Base-by-base conservation (phyloP, 176 grass and related monocot species). In the Ananas comosus region DNA sequence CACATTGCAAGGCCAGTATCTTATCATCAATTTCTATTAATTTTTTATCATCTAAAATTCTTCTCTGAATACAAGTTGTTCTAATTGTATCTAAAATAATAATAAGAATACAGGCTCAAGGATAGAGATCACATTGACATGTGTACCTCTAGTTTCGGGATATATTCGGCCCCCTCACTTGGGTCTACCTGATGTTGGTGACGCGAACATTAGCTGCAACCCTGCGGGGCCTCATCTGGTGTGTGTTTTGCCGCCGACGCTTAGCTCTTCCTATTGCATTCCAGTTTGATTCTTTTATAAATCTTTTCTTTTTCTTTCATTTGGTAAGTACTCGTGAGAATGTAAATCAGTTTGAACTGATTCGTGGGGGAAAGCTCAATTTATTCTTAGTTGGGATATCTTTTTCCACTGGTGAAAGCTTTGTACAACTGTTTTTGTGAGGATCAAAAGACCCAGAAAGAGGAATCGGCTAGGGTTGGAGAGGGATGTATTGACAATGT, bases 241-340 rank as follows among this genome's bases (percentile, higher is more conserved):
- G 63, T 94, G 95, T 28, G 84, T 99, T 54, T 80, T 99, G 10
- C 95, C 95, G n/a, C 95, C 90, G 16, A 77, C 80, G 1, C 85
- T 99, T 13, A 99, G 94, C 85, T 91, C 94, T 28, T 99, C 95
- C 0, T 99, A 94, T 76, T 99, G 95, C 71, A 91, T 88, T 73
- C 95, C 87, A 3, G 85, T 76, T 52, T 91, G 92, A 96, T 75
- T 76, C 68, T 61, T 42, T 42, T 42, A 42, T 42, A 42, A 4
- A 42, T 42, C 33, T 42, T 42, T 42, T 42, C 33, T 42, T 42
- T 42, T 42, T 7, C 33, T 42, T 42, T 42, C 33, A 42, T 42
- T 42, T 42, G 33, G 0, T 42, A 6, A 42, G 33, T 42, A 42
- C 33, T 42, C 4, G 0, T 42, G 33, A 42, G 33, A 42, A 8